These are phyloP conservation scores for Tolypocladium cylindrosporum DNA, from an alignment of 2,329 filamentous ascomycete genomes.

Conservation along the genomic window DNA sequence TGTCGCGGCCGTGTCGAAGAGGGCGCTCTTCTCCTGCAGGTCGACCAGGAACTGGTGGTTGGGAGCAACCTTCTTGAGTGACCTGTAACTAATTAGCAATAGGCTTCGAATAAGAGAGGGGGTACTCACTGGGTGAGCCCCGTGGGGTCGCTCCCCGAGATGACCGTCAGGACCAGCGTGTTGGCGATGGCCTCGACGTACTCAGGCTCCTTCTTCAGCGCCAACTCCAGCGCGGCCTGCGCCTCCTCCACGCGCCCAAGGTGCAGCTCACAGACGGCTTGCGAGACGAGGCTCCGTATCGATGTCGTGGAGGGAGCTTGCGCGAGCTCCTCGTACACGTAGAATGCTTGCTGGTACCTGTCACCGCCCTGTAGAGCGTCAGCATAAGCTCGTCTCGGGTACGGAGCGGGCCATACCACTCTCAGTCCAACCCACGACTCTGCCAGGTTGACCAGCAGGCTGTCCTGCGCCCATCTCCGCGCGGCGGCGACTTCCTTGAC, in stretches of 20 bases:
- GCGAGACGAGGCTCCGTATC: conserved; percentile 66
- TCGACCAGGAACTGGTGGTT: conserved; percentile 65
- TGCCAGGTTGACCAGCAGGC: conserved; percentile 82
- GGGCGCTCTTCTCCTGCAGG: conserved; percentile 71
- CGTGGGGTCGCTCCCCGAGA: conserved; percentile 61
- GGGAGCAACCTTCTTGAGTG: conserved; percentile 47
- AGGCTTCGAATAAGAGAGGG: background rate
- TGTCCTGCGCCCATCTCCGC: conserved; percentile 91
- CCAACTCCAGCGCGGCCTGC: conserved; percentile 74
- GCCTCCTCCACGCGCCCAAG: conserved; percentile 83
- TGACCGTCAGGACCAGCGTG: conserved; percentile 64
- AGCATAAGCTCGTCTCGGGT: conserved; percentile 7
- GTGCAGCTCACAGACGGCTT: conserved; percentile 86
- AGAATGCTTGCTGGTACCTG: conserved; percentile 93
- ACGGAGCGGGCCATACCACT: conserved; percentile 44
- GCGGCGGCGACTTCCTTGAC: conserved; percentile 81
- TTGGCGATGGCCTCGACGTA: conserved; percentile 75
- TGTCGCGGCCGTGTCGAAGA: conserved; percentile 76
- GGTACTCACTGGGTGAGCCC: conserved; percentile 54
- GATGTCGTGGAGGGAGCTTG: conserved; percentile 76
- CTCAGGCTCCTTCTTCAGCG: conserved; percentile 61
- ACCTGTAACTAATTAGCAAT: conserved; percentile 28
- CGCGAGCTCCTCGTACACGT: conserved; percentile 94
- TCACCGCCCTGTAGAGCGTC: conserved; percentile 62
- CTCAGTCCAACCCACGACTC: conserved; percentile 92